A percentile compares a stretch with the other conserved stretches of the same genome.
phyloP scores from a whole-genome alignment of 164 flowering plant species.

The Vitis rupestris region DNA sequence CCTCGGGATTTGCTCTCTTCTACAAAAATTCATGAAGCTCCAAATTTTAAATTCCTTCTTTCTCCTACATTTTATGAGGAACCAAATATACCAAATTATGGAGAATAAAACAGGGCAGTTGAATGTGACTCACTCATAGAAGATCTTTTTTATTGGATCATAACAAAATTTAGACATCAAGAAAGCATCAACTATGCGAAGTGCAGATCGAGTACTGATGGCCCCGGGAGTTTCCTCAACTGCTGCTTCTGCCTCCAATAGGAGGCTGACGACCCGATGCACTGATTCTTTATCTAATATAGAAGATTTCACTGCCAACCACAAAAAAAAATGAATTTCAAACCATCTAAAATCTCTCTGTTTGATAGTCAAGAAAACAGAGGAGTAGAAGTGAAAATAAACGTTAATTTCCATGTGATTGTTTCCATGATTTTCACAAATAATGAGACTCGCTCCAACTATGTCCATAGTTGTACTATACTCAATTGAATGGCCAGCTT shows the following conservation, averaged over 20 bases:
- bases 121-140: conserved; percentile 60
- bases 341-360: too few relatives aligned
- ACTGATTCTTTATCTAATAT: conserved; percentile 69
- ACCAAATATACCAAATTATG: background rate
- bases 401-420: too few relatives aligned
- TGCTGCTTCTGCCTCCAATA: conserved; percentile 63
- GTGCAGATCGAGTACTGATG: conserved; percentile 26
- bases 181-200: conserved; percentile 72
- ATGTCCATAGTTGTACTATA: too few relatives aligned
- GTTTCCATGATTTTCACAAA: too few relatives aligned
- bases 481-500: too few relatives aligned
- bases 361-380: too few relatives aligned
- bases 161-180: conserved; percentile 67
- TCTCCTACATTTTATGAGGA: background rate
- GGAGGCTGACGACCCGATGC: conserved; percentile 42
- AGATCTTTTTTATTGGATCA: conserved; percentile 71
- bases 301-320: conserved; percentile 70
- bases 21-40: too few relatives aligned
- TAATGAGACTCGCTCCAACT: too few relatives aligned
- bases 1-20: too few relatives aligned
- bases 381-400: too few relatives aligned
- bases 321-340: background rate
- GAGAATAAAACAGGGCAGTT: background rate
- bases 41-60: background rate
- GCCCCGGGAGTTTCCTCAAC: conserved; percentile 36